Evolutionary conservation across 805 yeast species (phyloP), one percentile per base, ranked within the genome.

Genomic region (Monosporozyma unispora): DNA sequence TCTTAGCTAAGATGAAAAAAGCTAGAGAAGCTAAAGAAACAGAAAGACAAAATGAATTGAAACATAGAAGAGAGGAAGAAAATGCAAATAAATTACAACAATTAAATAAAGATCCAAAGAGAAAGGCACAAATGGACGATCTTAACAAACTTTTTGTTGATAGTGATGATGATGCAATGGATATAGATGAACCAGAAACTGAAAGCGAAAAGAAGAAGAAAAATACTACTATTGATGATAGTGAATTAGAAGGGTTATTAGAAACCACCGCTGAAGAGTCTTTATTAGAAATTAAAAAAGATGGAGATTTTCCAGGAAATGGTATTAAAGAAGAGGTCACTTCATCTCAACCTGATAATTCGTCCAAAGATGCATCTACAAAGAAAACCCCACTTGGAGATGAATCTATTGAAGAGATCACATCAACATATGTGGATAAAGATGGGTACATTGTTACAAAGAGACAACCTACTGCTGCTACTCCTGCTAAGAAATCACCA

Each of bases 261-360:
- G 64, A 65, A 16, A 65, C 68, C 1, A 64, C 69, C 2, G 63
- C 60, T 0, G 68, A 65, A 28, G 69, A 62, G 21, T 62, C 68
- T 4, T 45, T 63, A 3, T 25, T 63, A 23, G 62, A 53, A 35
- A 49, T 57, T 12, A 29, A 48, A 6, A 50, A 48, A n/a, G 38
- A 42, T 14, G 14, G n/a, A 2, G 25, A 10, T 8, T 1, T 12
- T 6, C 23, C 22, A 18, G 42, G 16, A 3, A 21, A 35, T 18
- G 18, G 39, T 18, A 35, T 22, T 19, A 35, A 19, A 39, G 44
- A 41, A n/a, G 33, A 41, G 16, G n/a, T n/a, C 4, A 12, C 5
- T 4, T 19, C 16, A 3, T 18, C 23, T 3, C 38, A 45, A 6
- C 28, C 19, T n/a, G 33, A 18, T 7, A n/a, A 14, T n/a, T 4